These are phyloP conservation scores for Cyberlindnera nakhonratchasimensis DNA, from an alignment of 805 yeast genomes.

Conservation along the genomic window DNA sequence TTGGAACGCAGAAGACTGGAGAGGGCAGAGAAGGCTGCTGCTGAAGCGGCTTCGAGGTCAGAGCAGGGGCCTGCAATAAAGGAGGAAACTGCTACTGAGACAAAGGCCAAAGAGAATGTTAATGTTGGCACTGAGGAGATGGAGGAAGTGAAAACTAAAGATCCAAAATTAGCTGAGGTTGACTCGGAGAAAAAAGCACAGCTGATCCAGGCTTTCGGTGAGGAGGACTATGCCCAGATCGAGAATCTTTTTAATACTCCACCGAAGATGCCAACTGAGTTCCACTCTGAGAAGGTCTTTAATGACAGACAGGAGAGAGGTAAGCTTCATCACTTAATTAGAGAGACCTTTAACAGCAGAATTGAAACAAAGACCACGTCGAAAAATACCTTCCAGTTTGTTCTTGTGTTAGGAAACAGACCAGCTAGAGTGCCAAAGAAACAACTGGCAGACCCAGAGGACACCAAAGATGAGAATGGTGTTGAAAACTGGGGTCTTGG, in stretches of 20 bases:
- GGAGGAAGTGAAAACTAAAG: constrained; percentile 1
- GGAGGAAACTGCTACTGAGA: constrained; percentile 17
- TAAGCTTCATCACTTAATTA: constrained; percentile 67
- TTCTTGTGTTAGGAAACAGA: constrained; percentile 40
- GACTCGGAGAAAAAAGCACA: constrained; percentile 43
- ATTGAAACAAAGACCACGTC: constrained; percentile 78
- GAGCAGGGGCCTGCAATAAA: neutral
- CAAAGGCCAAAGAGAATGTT: neutral
- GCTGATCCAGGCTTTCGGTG: constrained; percentile 55
- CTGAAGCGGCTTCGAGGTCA: neutral
- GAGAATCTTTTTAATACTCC: constrained; percentile 47
- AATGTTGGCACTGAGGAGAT: neutral
- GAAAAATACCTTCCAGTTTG: constrained; percentile 60
- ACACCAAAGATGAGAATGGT: constrained; percentile 41
- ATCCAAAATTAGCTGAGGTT: constrained; percentile 36
- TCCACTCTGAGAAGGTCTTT: constrained; percentile 55
- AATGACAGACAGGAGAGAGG: constrained; percentile 75
- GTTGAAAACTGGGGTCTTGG: constrained; percentile 73
- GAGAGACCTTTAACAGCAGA: constrained; percentile 68
- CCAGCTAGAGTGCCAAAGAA: constrained; percentile 13
- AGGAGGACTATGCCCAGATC: constrained; percentile 53
- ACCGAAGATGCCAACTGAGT: constrained; percentile 40
- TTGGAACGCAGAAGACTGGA: constrained; percentile 32
- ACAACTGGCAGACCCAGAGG: constrained; percentile 30
- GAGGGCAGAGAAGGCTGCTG: constrained; percentile 17